Conservation (phyloP, 2,329 filamentous ascomycete species). For the Diaporthe sp. region DNA sequence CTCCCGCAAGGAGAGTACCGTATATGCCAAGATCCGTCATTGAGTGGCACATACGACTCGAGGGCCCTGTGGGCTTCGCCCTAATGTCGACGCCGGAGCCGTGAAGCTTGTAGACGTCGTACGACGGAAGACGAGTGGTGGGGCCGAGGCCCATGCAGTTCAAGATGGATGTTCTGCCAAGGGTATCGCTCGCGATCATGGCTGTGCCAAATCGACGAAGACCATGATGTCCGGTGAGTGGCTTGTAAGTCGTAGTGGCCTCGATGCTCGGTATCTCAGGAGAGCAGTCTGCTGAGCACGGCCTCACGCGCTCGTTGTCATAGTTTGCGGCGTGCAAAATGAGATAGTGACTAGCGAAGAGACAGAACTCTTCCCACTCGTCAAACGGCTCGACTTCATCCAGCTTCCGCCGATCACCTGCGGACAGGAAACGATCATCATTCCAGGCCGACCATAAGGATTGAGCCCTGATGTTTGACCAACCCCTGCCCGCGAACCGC, state of each 20-base stretch:
- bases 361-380: slow-evolving; percentile 94
- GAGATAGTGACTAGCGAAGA: slow-evolving; percentile 89
- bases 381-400: slow-evolving; percentile 88
- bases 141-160: slow-evolving; percentile 61
- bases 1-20: slow-evolving; percentile 79
- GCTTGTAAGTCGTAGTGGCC: slow-evolving; percentile 50
- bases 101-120: slow-evolving; percentile 61
- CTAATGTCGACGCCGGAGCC: slow-evolving; percentile 40
- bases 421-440: slow-evolving; percentile 74
- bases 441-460: slow-evolving; percentile 90
- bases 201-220: slow-evolving; percentile 74
- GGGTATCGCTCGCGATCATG: slow-evolving; percentile 55
- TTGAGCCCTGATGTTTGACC: slow-evolving; percentile 72
- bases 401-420: slow-evolving; percentile 71
- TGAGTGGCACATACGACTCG: slow-evolving; percentile 79
- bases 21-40: slow-evolving; percentile 74
- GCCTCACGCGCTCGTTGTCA: neutral
- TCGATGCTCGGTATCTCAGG: slow-evolving; percentile 22
- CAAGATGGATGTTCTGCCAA: slow-evolving; percentile 60
- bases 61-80: slow-evolving; percentile 52
- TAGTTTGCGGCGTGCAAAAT: slow-evolving; percentile 74
- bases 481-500: slow-evolving; percentile 80
- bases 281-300: no score
- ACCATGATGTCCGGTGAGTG: slow-evolving; percentile 56
- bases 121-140: slow-evolving; percentile 62